A percentile compares a stretch with the other conserved stretches of the same genome.
phyloP scores from a whole-genome alignment of 2,329 filamentous ascomycete genomes.

The Microdochium trichocladiopsis region DNA sequence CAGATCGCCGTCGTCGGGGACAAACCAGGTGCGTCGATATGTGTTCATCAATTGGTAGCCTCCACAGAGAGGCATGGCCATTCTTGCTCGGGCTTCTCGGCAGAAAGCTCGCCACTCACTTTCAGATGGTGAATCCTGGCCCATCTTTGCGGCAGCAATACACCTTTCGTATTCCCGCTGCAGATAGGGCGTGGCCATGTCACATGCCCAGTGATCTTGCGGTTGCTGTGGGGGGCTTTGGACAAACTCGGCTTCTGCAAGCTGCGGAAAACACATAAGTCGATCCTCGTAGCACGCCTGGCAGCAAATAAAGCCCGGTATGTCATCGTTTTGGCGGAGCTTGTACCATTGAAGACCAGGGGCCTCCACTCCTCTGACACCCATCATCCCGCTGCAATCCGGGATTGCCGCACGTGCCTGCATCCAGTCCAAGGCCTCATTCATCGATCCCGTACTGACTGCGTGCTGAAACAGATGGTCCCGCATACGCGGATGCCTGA shows the following conservation, averaged over 20 bases:
- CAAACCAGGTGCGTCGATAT: constrained; percentile 23
- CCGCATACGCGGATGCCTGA: constrained; percentile 24
- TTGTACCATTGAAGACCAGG: constrained; percentile 10
- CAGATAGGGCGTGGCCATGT: constrained; percentile 21
- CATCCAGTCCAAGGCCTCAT: constrained; percentile 20
- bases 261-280: constrained; percentile 3
- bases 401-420: constrained; percentile 7
- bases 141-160: constrained; percentile 4
- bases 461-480: constrained; percentile 25
- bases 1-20: constrained; percentile 13
- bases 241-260: constrained; percentile 6
- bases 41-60: constrained; percentile 9
- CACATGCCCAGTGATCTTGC: constrained; percentile 19
- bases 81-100: constrained; percentile 16
- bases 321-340: constrained; percentile 4
- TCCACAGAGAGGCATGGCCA: constrained; percentile 19
- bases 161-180: constrained; percentile 15
- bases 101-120: constrained; percentile 25
- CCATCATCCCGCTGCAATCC: constrained; percentile 10
- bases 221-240: constrained; percentile 4
- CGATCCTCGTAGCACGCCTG: constrained; percentile 14
- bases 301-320: constrained; percentile 11
- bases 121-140: constrained; percentile 2
- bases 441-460: constrained; percentile 13
- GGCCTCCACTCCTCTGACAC: constrained; percentile 7